Conservation (phyloP, 2,329 filamentous ascomycete species). For the Colletotrichum salicis region DNA sequence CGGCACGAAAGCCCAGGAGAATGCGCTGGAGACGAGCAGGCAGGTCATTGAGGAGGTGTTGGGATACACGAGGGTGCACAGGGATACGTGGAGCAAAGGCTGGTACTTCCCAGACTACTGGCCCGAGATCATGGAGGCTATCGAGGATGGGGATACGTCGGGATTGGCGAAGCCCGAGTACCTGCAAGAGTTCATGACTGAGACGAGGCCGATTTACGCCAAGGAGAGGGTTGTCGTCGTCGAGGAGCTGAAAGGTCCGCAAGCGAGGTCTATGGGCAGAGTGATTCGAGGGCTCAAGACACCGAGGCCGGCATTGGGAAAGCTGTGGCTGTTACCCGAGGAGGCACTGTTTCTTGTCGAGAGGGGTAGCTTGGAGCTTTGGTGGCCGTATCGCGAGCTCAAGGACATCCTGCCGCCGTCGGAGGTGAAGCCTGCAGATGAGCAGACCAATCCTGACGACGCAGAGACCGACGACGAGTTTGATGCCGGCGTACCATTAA, state of each 20-base stretch:
- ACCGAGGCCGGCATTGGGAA: constrained; percentile 62
- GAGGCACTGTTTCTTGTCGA: constrained; percentile 92
- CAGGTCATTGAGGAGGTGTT: constrained; percentile 91
- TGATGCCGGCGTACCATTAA: constrained; percentile 81
- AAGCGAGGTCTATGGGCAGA: constrained; percentile 81
- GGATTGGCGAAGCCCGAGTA: constrained; percentile 31
- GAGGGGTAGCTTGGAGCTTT: constrained; percentile 85
- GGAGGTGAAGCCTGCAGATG: constrained; percentile 41
- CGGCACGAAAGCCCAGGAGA: constrained; percentile 83
- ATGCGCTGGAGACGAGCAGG: constrained; percentile 81
- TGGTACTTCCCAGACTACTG: constrained; percentile 77
- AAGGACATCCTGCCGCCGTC: constrained; percentile 57
- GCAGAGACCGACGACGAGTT: constrained; percentile 57
- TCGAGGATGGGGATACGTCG: constrained; percentile 23
- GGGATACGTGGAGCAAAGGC: constrained; percentile 74
- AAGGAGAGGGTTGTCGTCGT: constrained; percentile 71
- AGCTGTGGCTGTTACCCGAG: constrained; percentile 87
- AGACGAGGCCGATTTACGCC: constrained; percentile 45
- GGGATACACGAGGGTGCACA: constrained; percentile 78
- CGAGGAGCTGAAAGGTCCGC: constrained; percentile 76
- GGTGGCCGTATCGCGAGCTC: constrained; percentile 76
- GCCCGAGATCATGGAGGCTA: constrained; percentile 39
- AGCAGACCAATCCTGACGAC: constrained; percentile 39
- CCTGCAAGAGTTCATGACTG: constrained; percentile 26
- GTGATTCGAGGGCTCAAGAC: constrained; percentile 67